Base-by-base conservation (phyloP, 768 basidiomycete genomes). In the Dentipellis fragilis region DNA sequence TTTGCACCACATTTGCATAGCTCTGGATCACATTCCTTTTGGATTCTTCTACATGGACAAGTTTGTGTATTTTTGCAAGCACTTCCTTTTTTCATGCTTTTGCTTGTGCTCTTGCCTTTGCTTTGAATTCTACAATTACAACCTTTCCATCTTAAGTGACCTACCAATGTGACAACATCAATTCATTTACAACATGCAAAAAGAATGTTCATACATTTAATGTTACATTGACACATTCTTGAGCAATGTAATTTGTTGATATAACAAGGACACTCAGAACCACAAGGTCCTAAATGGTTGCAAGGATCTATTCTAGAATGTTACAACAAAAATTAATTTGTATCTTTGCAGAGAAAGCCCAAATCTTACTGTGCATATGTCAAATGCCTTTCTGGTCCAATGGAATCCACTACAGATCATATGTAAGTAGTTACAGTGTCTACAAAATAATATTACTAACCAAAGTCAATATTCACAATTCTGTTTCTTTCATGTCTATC, bases 121-220 rank as follows among this genome's bases (percentile, higher is more conserved):
- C 29, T 29, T 3, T 29, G 29, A 29, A 3, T 29, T 29, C 6
- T 59, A 10, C 66, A 64, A 61, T 84, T 64, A 60, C 86, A 88
- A 2, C 86, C 85, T 54, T 63, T 66, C 75, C 77, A 80, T 50
- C 80, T 73, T 11, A 78, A 77, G 19, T 56, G 54, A 62, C 86
- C 85, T 86, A 57, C n/a, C 10, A 56, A 38, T 21, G 29, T 29
- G 17, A 14, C 38, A 54, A 38, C 29, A 16, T 35, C 0, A 47
- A 12, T 0, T 11, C 0, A 7, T 10, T 45, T 14, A 29, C 39
- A 34, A 22, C 49, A 29, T 9, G 48, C 6, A 17, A 10, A 14
- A 29, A 47, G 42, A 36, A 63, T 74, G 6, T 29, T 29, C 29
- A 45, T 59, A 83, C 85, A 87, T 50, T 72, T 71, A 8, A 56